Base-by-base conservation (phyloP, 768 basidiomycete species). In the Tricholoma matsutake region DNA sequence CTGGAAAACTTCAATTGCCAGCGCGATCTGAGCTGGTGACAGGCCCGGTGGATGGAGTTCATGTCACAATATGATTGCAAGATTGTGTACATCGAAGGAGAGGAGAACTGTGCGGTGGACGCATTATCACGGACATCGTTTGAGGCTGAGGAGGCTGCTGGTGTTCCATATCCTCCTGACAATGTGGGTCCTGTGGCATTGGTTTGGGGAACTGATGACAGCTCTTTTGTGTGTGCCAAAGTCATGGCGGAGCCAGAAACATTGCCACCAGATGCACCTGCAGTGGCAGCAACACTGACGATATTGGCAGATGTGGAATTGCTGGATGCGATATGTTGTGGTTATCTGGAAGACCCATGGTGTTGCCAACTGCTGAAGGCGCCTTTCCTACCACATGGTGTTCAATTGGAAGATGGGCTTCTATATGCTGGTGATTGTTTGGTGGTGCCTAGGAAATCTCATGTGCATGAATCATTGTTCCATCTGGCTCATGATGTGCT, bases 261-360 rank as follows among this genome's bases (percentile, higher is more conserved):
- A 14, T 39, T 39, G 6, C 37, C 37, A 39, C 37, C 68, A 63
- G 71, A 72, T 39, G 37, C 14, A 16, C 37, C 14, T 9, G 37
- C 37, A 39, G 41, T 20, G 37, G 37, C 37, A 39, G 10, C 29
- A 59, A 28, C 47, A 28, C 34, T n/a, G 14, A 25, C 5, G 58
- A n/a, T n/a, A n/a, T n/a, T n/a, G n/a, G n/a, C n/a, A n/a, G n/a
- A 53, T 18, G n/a, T 13, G 6, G 28, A 59, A 52, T 52, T 59
- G 10, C 29, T 59, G 45, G n/a, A 25, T 2, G 10, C 22, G 14
- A 59, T 59, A 9, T 10, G 31, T n/a, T 11, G 8, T 22, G 45
- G 58, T 25, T 59, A 59, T 47, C 29, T 3, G 2, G 34, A 22
- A 9, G 58, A 59, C 28, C 25, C 51, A 25, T 59, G 58, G 37